Percentiles rank a stretch among this genome's conserved stretches.
These are phyloP conservation scores for Cruciata laevipes DNA, from an alignment of 257 asterid genomes.

Conservation along the genomic window DNA sequence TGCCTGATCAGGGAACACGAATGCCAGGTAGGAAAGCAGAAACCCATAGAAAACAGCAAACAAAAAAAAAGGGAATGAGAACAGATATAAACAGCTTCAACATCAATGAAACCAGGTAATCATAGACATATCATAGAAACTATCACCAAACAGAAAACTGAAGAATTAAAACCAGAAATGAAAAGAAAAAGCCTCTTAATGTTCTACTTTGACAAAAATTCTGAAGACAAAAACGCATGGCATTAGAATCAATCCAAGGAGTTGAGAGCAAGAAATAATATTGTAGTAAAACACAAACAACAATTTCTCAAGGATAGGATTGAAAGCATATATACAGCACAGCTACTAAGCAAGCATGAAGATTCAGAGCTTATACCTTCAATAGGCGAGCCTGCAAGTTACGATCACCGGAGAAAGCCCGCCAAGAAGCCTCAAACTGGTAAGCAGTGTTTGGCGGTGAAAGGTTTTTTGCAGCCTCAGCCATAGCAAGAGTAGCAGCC, in stretches of 20 bases:
- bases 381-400: conserved; percentile 61
- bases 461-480: conserved; percentile 81
- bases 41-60: not conserved
- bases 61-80: not conserved
- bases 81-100: not conserved
- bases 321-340: conserved; percentile 8
- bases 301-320: not conserved
- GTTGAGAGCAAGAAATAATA: not conserved
- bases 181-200: not conserved
- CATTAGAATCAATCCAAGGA: not conserved
- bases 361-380: conserved; percentile 44
- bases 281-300: not conserved
- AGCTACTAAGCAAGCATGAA: conserved; percentile 9
- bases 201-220: not conserved
- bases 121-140: not conserved
- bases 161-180: not conserved
- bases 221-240: not conserved
- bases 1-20: conserved; percentile 37
- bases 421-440: conserved; percentile 93
- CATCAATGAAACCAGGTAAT: not conserved
- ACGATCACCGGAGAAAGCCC: conserved; percentile 74
- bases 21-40: not conserved
- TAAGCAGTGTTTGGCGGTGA: conserved; percentile 80
- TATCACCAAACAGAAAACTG: not conserved
- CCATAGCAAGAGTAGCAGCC: conserved; percentile 72